phyloP scores from a whole-genome alignment of 1,139 yeast species.

The Candida tropicalis region DNA sequence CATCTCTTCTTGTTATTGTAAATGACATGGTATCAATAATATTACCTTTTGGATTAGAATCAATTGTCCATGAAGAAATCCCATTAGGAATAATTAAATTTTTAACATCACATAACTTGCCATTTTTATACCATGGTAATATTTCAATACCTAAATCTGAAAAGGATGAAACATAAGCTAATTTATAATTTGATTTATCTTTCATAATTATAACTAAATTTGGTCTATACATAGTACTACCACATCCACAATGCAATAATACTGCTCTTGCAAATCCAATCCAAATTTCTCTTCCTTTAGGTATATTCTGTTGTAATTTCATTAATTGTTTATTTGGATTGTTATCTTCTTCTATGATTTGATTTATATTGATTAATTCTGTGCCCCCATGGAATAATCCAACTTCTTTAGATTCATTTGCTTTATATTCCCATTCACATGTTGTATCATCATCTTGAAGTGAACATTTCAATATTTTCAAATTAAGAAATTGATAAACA shows the following conservation, averaged over 20 bases:
- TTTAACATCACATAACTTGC: constrained; percentile 22
- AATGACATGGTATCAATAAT: constrained; percentile 33
- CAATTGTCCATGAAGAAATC: constrained; percentile 30
- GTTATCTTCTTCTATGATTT: constrained; percentile 13
- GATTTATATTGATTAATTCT: constrained; percentile 26
- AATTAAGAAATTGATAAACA: constrained; percentile 29
- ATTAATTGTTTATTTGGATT: constrained; percentile 10
- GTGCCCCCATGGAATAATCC: constrained; percentile 42
- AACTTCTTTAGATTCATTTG: constrained; percentile 23
- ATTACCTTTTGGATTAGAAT: constrained; percentile 16
- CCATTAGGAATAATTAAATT: constrained; percentile 41
- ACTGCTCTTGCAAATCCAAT: constrained; percentile 54
- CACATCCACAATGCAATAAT: constrained; percentile 49
- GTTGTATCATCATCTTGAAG: constrained; percentile 20
- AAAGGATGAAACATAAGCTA: constrained; percentile 35
- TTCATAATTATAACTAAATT: constrained; percentile 40
- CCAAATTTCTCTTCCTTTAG: constrained; percentile 48
- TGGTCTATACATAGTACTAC: constrained; percentile 50
- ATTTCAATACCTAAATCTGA: constrained; percentile 40
- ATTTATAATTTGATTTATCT: constrained; percentile 27
- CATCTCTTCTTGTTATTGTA: constrained; percentile 35
- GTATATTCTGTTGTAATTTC: constrained; percentile 10
- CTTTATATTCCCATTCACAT: constrained; percentile 31
- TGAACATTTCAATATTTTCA: constrained; percentile 32
- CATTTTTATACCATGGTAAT: constrained; percentile 34